Base-by-base conservation (phyloP, 2,329 filamentous ascomycete genomes). In the Colletotrichum phormii region DNA sequence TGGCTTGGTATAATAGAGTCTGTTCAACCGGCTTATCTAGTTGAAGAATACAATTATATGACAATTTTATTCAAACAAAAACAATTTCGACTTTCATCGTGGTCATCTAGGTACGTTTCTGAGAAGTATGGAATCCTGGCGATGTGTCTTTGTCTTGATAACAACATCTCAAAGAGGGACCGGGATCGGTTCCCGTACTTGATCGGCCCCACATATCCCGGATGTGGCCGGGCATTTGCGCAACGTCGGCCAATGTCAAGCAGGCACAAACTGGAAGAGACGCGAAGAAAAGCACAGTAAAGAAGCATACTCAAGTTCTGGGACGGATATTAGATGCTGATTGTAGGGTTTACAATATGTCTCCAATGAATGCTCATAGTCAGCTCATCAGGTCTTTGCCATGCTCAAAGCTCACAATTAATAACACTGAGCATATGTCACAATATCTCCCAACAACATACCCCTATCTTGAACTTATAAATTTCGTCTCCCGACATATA, bases 1-100 rank as follows among this genome's bases (percentile, higher is more conserved):
- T 72, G 70, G 35, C 60, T 72, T 72, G 13, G 42, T 59, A 24
- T 22, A 63, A 26, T 58, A 71, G 66, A 72, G 60, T 33, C 35
- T 70, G 15, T 64, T 58, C 42, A 53, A 53, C 29, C 33, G 46
- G 60, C 54, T 61, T 33, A 53, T 29, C 35, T 70, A 72, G 59
- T 64, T 60, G 33, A 7, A 13, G 37, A 55, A 12, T 3, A 54
- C 26, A 58, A 49, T 49, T 49, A 51, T 11, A 33, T 63, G 66
- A 31, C 37, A 42, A 42, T 18, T 3, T 6, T 6, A 42, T 18
- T 42, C 15, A 18, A 18, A 18, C 15, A 29, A 29, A 5, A 29
- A 18, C 2, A n/a, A 7, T 22, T 49, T 22, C 42, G 1, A 49
- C 5, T 11, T 49, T 8, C 42, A 11, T 22, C 7, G 15, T 11